phyloP scores from a whole-genome alignment of 352 stramenopile species.

The Phytophthora macrochlamydospora region DNA sequence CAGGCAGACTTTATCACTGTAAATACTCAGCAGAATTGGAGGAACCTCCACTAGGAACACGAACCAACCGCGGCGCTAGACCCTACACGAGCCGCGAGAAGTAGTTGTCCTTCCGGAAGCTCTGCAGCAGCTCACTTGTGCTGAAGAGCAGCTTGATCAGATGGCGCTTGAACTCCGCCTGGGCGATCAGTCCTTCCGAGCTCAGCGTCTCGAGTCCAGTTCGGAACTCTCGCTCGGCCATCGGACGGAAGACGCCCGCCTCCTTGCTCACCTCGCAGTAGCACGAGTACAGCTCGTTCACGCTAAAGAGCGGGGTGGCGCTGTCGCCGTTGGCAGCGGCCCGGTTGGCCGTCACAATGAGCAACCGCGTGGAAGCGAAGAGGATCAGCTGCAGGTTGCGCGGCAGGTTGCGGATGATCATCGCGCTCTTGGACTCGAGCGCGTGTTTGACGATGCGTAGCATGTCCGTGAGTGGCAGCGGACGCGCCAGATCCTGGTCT shows the following conservation, averaged over 20 bases:
- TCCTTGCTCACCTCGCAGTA: constrained; percentile 75
- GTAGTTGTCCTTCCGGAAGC: constrained; percentile 75
- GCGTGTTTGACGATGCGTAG: constrained; percentile 73
- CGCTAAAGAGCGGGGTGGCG: constrained; percentile 45
- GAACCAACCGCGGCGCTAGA: constrained; percentile 8
- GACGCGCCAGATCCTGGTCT: constrained; percentile 24
- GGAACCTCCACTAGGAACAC: constrained; percentile 3
- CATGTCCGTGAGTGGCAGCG: constrained; percentile 75
- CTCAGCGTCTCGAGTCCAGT: constrained; percentile 68
- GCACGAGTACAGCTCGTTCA: constrained; percentile 68
- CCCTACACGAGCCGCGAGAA: constrained; percentile 74
- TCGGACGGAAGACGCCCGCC: constrained; percentile 67
- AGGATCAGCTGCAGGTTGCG: constrained; percentile 86
- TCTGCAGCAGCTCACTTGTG: constrained; percentile 69
- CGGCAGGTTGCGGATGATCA: constrained; percentile 64
- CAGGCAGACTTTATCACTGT: constrained; percentile 26
- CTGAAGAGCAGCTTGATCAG: constrained; percentile 77
- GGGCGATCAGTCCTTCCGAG: constrained; percentile 67
- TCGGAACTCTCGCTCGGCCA: constrained; percentile 70
- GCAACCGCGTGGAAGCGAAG: constrained; percentile 64
- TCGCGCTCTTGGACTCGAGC: constrained; percentile 67
- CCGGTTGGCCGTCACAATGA: constrained; percentile 37
- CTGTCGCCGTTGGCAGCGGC: constrained; percentile 22
- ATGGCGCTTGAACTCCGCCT: constrained; percentile 69
- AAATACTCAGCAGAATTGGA: constrained; percentile 22